Evolutionary conservation across 345 rosid species (phyloP).

Genomic region (Sisymbrium altissimum): DNA sequence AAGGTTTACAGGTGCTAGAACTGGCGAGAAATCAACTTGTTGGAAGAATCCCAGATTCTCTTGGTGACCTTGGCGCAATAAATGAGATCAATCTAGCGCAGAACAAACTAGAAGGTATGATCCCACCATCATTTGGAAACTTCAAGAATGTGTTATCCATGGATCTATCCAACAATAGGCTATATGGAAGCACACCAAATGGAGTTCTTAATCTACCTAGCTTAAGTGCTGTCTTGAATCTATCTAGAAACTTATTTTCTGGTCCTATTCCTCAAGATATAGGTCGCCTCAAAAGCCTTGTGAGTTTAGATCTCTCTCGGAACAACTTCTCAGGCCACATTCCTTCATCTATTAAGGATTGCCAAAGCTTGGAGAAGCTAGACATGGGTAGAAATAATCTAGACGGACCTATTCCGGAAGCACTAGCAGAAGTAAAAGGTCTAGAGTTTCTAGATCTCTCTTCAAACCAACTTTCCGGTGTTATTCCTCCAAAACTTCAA

Average conservation of each 20-base stretch:
- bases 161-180: constrained; percentile 49
- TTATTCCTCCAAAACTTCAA: constrained; percentile 41
- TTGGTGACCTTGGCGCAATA: constrained; percentile 40
- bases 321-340: constrained; percentile 43
- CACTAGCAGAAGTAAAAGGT: constrained; percentile 38
- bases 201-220: constrained; percentile 43
- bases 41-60: constrained; percentile 39
- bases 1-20: constrained; percentile 38
- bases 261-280: constrained; percentile 43
- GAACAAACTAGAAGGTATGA: constrained; percentile 38
- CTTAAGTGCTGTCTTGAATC: constrained; percentile 36
- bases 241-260: constrained; percentile 40
- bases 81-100: constrained; percentile 43
- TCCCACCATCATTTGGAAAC: constrained; percentile 41
- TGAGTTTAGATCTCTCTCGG: constrained; percentile 42
- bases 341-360: constrained; percentile 38
- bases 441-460: constrained; percentile 48
- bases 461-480: constrained; percentile 43
- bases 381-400: constrained; percentile 39
- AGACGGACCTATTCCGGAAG: constrained; percentile 39
- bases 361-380: constrained; percentile 48
- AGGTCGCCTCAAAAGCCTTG: constrained; percentile 32
- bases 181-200: constrained; percentile 43
- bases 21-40: constrained; percentile 40
- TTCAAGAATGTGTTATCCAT: constrained; percentile 39